phyloP scores from a whole-genome alignment of 257 asterid species.

The Capsicum pubescens region DNA sequence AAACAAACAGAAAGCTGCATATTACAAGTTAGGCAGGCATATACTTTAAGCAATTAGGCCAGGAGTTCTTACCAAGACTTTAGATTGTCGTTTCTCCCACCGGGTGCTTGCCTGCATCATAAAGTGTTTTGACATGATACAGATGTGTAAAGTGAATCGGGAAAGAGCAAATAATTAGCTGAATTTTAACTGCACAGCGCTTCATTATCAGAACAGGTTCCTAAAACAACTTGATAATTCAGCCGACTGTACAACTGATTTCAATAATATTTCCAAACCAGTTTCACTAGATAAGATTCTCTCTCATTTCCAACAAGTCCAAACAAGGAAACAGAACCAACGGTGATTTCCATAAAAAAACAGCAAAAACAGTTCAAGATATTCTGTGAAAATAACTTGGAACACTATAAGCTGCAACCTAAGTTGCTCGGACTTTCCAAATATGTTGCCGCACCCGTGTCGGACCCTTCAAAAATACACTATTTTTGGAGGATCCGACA shows the following conservation, averaged over 20 bases:
- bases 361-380: neutral
- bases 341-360: neutral
- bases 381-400: neutral
- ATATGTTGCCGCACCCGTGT: too few species aligned
- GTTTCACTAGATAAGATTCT: neutral
- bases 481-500: too few species aligned
- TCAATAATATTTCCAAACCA: neutral
- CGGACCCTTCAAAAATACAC: too few species aligned
- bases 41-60: neutral
- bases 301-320: neutral
- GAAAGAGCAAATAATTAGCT: neutral
- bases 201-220: constrained; percentile 23
- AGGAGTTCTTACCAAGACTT: constrained; percentile 74
- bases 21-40: neutral
- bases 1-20: neutral
- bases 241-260: neutral
- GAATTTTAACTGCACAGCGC: neutral
- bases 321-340: neutral
- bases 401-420: neutral
- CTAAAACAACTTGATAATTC: neutral
- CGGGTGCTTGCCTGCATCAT: constrained; percentile 73
- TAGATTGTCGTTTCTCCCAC: constrained; percentile 89
- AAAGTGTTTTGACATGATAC: neutral
- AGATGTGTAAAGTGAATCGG: neutral
- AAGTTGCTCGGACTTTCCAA: too few species aligned